Percentiles rank a stretch among this genome's conserved stretches.
These are phyloP conservation scores for Tetradesmus obliquus DNA, from an alignment of 139 green algal genomes.

Conservation along the genomic window DNA sequence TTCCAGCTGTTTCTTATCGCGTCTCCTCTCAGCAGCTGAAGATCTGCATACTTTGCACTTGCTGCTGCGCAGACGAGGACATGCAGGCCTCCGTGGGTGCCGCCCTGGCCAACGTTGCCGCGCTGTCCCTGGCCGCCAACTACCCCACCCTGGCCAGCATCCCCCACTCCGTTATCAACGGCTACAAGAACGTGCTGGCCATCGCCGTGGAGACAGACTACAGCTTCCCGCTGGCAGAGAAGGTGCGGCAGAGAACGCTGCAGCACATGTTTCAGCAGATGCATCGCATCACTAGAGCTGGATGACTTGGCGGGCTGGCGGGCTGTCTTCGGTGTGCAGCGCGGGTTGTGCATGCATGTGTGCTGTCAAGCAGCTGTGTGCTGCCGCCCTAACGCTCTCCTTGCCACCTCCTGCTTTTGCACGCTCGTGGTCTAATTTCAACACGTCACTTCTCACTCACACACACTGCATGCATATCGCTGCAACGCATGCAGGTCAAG, in stretches of 20 bases:
- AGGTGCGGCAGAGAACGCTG: constrained; percentile 58
- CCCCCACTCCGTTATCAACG: constrained; percentile 96
- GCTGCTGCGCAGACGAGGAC: constrained; percentile 80
- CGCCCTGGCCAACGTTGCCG: constrained; percentile 89
- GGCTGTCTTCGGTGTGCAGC: background rate
- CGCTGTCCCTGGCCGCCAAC: constrained; percentile 84
- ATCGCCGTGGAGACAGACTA: constrained; percentile 94
- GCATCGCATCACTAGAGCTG: background rate
- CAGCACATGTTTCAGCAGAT: background rate
- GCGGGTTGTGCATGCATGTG: background rate
- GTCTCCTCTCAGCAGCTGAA: too few relatives aligned
- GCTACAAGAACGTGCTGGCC: constrained; percentile 99
- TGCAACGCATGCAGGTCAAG: constrained; percentile 81
- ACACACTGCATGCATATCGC: background rate
- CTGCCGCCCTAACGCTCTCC: background rate
- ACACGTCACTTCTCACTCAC: background rate
- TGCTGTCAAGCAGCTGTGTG: background rate
- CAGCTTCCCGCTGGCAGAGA: constrained; percentile 94
- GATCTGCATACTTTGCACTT: too few relatives aligned
- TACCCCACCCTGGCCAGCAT: constrained; percentile 94
- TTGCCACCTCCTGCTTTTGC: too few relatives aligned
- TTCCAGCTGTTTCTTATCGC: too few relatives aligned
- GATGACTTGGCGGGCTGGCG: background rate
- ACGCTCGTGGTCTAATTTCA: too few relatives aligned
- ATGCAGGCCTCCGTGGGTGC: constrained; percentile 72